phyloP scores from a whole-genome alignment of 768 basidiomycete species.

The Xerocomellus dryophilus region DNA sequence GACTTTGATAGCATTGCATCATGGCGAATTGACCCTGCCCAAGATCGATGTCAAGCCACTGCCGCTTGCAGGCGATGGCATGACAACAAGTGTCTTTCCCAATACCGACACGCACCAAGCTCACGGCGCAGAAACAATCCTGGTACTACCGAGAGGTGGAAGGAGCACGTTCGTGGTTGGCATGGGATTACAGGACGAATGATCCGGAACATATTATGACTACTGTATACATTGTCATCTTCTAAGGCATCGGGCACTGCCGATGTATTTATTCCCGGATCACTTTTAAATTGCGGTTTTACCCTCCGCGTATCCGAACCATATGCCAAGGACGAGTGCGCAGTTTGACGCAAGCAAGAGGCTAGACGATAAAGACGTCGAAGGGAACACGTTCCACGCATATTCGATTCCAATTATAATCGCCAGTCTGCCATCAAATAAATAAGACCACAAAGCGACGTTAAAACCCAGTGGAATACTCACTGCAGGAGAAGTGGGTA shows the following conservation, averaged over 20 bases:
- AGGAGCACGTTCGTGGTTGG: conserved; percentile 77
- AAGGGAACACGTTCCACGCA: conserved; percentile 87
- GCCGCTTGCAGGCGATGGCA: conserved; percentile 49
- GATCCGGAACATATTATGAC: not conserved
- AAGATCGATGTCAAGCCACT: conserved; percentile 64
- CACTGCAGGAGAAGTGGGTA: conserved; percentile 65
- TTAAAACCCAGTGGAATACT: conserved; percentile 22
- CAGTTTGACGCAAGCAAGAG: conserved; percentile 51
- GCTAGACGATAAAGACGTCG: conserved; percentile 63
- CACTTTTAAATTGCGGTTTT: conserved; percentile 11
- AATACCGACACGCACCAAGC: conserved; percentile 78
- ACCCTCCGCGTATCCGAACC: conserved; percentile 46
- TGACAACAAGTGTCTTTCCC: conserved; percentile 58
- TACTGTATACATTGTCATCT: not conserved
- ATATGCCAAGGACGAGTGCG: conserved; percentile 53
- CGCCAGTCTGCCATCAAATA: conserved; percentile 44
- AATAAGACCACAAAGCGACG: conserved; percentile 1
- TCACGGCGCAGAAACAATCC: conserved; percentile 77
- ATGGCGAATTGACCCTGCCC: conserved; percentile 78
- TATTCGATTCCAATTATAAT: conserved; percentile 70
- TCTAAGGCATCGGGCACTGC: not conserved
- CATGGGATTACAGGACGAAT: conserved; percentile 49
- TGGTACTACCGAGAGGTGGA: conserved; percentile 80
- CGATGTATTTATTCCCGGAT: not conserved
- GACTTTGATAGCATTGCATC: conserved; percentile 82